Base-by-base conservation (phyloP, 306 rosid species). In the Pyrus pyrifolia region DNA sequence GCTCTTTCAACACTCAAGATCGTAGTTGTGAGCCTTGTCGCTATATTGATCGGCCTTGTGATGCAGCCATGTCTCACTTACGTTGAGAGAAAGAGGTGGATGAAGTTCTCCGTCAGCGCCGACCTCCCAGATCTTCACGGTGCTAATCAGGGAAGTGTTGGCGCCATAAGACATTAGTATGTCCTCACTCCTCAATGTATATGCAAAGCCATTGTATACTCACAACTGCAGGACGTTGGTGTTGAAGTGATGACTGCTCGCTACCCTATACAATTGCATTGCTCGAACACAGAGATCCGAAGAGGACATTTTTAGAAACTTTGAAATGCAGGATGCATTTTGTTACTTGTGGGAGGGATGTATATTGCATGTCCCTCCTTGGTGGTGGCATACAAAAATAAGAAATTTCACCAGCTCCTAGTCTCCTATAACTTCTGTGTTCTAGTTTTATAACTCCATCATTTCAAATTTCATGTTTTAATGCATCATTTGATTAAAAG, bases 41-140 rank as follows among this genome's bases (percentile, higher is more conserved):
- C 96, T 49, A 83, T 92, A 70, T 81, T 81, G 0, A 81, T 92
- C 71, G 98, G 98, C 70, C 75, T 89, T 77, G 76, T 86, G 85
- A 45, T 90, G 85, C 86, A 88, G 66, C 98, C 98, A 1, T 81
- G 87, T 75, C 89, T 95, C 72, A 86, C 83, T 65, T 71, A 63
- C 35, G 78, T 70, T 0, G 93, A 95, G 87, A 90, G 77, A 66
- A 90, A 85, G 90, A 49, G 55, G 74, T 90, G 96, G 98, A 29
- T 49, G 0, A 49, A 49, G 83, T 95, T 95, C 88, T 90, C 96
- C 22, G 49, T 68, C 59, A 86, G 85, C 66, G 40, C 88, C 17
- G 89, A 92, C 55, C 55, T 95, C 67, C 89, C 89, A 38, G 88
- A 87, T 82, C 74, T 88, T 49, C 77, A 80, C 38, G 78, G 30